phyloP scores from a whole-genome alignment of 2,329 filamentous ascomycete species.

The Stachybotrys chlorohalonatus region DNA sequence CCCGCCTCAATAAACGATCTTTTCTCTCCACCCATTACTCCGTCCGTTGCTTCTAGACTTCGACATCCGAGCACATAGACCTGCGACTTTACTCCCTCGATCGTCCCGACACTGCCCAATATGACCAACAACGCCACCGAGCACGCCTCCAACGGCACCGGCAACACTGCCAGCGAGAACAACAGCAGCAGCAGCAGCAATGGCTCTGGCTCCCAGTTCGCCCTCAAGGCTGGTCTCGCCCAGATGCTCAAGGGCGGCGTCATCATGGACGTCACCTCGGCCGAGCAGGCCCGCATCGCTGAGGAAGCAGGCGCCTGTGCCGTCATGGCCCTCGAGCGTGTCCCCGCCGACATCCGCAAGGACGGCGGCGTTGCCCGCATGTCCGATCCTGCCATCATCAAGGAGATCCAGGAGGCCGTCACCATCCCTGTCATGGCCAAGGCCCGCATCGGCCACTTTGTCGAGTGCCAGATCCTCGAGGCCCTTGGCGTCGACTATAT shows the following conservation, averaged over 20 bases:
- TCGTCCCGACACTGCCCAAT: constrained; percentile 1
- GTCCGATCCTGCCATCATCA: constrained; percentile 91
- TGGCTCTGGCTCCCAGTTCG: constrained; percentile 61
- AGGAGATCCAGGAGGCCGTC: constrained; percentile 87
- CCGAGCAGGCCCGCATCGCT: constrained; percentile 89
- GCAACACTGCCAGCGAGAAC: no score
- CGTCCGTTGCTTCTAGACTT: no score
- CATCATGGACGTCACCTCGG: constrained; percentile 98
- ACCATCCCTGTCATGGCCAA: constrained; percentile 99
- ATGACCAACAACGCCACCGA: constrained; percentile 30
- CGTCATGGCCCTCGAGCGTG: constrained; percentile 97
- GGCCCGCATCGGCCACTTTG: constrained; percentile 93
- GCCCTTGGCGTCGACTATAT: constrained; percentile 94
- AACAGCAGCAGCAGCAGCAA: constrained; percentile 14
- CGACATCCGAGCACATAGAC: no score
- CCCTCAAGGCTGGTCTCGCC: constrained; percentile 88
- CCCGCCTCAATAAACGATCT: not conserved
- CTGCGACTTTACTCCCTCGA: constrained; percentile 1
- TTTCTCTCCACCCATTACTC: not conserved
- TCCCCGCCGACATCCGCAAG: constrained; percentile 88
- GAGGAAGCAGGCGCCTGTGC: constrained; percentile 93
- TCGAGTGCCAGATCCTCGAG: constrained; percentile 98
- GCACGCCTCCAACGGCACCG: constrained; percentile 6
- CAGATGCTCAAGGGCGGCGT: constrained; percentile 99
- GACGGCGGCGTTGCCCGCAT: constrained; percentile 94